Evolutionary conservation across 1,284 basidiomycete species (phyloP).

Genomic region (Clitocybe nebularis): DNA sequence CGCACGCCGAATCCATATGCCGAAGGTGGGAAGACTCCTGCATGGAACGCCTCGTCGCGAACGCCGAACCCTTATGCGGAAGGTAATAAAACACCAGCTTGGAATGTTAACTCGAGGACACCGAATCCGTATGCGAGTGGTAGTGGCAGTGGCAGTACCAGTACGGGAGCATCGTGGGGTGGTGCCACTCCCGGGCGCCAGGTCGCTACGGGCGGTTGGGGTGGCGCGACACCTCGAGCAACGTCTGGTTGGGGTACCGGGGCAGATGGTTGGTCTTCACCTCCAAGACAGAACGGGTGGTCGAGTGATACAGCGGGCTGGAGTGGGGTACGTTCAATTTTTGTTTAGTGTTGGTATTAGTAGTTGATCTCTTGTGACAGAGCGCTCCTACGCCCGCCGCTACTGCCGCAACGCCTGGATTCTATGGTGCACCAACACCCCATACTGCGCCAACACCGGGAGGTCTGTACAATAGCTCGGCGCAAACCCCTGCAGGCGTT

Average conservation of each 20-base stretch:
- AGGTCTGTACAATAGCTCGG: no score
- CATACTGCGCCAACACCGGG: conserved; percentile 29
- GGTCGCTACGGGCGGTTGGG: conserved; percentile 31
- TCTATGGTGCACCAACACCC: conserved; percentile 29
- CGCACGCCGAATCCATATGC: conserved; percentile 74
- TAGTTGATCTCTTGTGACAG: conserved; percentile 17
- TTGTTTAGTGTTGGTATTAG: conserved; percentile 26
- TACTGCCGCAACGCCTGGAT: conserved; percentile 47
- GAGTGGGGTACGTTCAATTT: conserved; percentile 11
- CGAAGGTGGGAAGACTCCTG: conserved; percentile 50
- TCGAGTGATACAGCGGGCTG: conserved; percentile 14
- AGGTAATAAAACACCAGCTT: conserved; percentile 50
- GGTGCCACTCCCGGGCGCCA: conserved; percentile 34
- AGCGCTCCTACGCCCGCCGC: conserved; percentile 54
- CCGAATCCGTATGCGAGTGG: conserved; percentile 50
- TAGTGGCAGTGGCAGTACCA: conserved; percentile 22
- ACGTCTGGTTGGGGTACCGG: conserved; percentile 25
- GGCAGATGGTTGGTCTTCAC: conserved; percentile 10
- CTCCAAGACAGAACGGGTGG: no score
- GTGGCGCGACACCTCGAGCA: conserved; percentile 32
- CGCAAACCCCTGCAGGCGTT: conserved; percentile 18
- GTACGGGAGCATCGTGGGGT: conserved; percentile 27
- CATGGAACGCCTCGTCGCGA: conserved; percentile 45
- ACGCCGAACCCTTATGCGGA: conserved; percentile 60
- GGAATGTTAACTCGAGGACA: conserved; percentile 53